Evolutionary conservation across 2,329 filamentous ascomycete genomes (phyloP).

Genomic region (Ceratocystis ficicola): DNA sequence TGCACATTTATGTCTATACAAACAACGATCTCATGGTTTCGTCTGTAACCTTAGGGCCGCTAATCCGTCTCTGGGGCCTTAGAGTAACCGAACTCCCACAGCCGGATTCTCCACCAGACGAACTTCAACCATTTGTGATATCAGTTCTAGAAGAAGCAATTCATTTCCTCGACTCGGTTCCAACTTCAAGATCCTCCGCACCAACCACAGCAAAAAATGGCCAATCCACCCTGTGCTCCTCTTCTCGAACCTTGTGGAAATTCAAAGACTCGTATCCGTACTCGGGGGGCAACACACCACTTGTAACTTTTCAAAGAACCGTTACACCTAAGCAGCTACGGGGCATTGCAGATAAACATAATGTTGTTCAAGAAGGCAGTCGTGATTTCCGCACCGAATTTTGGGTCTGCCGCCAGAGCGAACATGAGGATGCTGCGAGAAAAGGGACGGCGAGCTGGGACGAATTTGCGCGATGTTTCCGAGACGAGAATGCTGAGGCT

Average conservation of each 20-base stretch:
- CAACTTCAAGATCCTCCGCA: constrained; percentile 30
- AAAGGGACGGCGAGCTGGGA: constrained; percentile 47
- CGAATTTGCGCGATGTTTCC: constrained; percentile 51
- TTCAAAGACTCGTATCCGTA: constrained; percentile 39
- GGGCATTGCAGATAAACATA: constrained; percentile 30
- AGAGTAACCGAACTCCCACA: constrained; percentile 37
- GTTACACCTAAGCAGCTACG: constrained; percentile 37
- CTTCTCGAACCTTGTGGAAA: constrained; percentile 34
- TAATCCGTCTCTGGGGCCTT: constrained; percentile 44
- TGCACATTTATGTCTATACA: not conserved
- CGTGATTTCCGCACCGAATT: constrained; percentile 34
- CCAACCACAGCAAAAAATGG: not conserved
- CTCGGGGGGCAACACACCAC: constrained; percentile 37
- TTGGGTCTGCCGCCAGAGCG: constrained; percentile 53
- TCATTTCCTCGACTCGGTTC: constrained; percentile 44
- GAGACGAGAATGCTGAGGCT: constrained; percentile 35
- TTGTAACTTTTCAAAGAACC: constrained; percentile 43
- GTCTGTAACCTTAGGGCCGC: constrained; percentile 33
- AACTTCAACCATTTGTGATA: constrained; percentile 40
- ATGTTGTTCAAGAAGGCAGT: constrained; percentile 24
- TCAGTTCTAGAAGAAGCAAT: constrained; percentile 46
- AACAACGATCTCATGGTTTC: constrained; percentile 5
- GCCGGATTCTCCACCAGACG: constrained; percentile 30
- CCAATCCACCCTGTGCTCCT: not conserved
- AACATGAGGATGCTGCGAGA: constrained; percentile 43